A percentile compares a stretch with the other conserved stretches of the same genome.
Conservation (phyloP, 495 filamentous ascomycete species). For the Hyaloscypha finlandica region DNA sequence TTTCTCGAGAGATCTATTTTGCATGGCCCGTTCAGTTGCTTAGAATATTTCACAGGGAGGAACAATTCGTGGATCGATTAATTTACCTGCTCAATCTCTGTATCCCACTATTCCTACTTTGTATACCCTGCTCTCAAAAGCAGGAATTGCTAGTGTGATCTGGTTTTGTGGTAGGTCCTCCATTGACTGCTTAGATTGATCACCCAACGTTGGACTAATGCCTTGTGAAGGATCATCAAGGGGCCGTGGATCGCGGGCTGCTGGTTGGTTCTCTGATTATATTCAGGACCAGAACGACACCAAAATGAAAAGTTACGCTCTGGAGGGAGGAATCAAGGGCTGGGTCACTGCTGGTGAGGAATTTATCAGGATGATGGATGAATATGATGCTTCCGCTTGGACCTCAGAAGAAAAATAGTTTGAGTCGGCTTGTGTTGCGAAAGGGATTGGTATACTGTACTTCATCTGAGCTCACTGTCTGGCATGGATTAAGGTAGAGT, state of each 20-base stretch:
- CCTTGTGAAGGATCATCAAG: conserved; percentile 56
- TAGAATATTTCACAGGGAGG: conserved; percentile 54
- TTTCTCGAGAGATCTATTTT: neutral
- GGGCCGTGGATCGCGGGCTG: conserved; percentile 62
- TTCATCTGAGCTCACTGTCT: too few species aligned
- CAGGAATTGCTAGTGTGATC: conserved; percentile 53
- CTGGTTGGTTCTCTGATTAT: conserved; percentile 68
- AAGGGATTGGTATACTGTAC: too few species aligned
- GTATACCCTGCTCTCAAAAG: conserved; percentile 53
- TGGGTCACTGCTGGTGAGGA: conserved; percentile 61
- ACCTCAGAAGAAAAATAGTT: neutral
- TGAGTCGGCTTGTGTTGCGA: too few species aligned
- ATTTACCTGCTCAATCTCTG: conserved; percentile 70
- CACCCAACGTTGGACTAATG: neutral
- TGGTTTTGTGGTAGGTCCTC: conserved; percentile 66
- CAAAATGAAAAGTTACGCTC: conserved; percentile 54
- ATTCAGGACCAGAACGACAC: conserved; percentile 47
- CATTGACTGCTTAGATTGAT: neutral
- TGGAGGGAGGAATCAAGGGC: conserved; percentile 63
- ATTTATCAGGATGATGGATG: conserved; percentile 58
- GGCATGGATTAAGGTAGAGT: too few species aligned
- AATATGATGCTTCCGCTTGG: conserved; percentile 57
- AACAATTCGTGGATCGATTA: conserved; percentile 67
- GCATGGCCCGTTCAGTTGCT: neutral
- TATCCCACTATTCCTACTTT: conserved; percentile 58